A percentile compares a stretch with the other conserved stretches of the same genome.
Conservation (phyloP, 1,284 basidiomycete genomes). For the Moesziomyces aphidis region DNA sequence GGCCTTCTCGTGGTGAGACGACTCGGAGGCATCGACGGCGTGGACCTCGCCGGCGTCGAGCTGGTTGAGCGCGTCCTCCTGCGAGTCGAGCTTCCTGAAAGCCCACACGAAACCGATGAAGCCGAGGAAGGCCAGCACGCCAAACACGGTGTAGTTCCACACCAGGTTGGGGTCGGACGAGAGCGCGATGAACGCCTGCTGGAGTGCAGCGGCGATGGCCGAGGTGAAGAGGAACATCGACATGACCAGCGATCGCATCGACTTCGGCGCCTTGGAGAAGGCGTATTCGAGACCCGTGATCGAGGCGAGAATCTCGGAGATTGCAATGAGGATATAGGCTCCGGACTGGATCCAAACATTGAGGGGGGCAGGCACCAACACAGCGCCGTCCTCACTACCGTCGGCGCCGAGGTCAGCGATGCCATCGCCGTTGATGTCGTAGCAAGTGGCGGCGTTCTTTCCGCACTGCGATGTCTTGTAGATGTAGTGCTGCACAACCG, state of each 20-base stretch:
- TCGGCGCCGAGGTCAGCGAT: constrained; percentile 30
- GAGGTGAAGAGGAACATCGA: constrained; percentile 75
- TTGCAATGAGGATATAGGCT: constrained; percentile 70
- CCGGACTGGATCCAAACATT: constrained; percentile 70
- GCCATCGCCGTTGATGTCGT: constrained; percentile 43
- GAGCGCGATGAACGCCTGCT: constrained; percentile 74
- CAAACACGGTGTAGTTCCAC: constrained; percentile 73
- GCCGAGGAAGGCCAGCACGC: constrained; percentile 71
- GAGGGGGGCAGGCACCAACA: constrained; percentile 46
- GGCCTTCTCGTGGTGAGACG: constrained; percentile 32
- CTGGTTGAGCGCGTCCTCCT: constrained; percentile 71
- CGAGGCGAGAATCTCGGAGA: constrained; percentile 79
- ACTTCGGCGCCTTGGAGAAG: constrained; percentile 76
- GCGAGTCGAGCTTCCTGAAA: constrained; percentile 74
- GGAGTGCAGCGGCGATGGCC: constrained; percentile 72
- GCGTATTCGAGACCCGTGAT: constrained; percentile 85
- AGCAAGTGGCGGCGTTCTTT: constrained; percentile 67
- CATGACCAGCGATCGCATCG: constrained; percentile 69
- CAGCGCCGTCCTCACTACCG: constrained; percentile 22
- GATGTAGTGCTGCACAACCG: constrained; percentile 74
- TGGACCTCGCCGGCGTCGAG: constrained; percentile 41
- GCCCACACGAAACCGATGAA: constrained; percentile 74
- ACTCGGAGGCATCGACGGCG: constrained; percentile 17
- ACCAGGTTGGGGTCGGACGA: constrained; percentile 72
- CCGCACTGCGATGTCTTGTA: constrained; percentile 73